A percentile compares a stretch with the other conserved stretches of the same genome.
Conservation (phyloP, 2,329 filamentous ascomycete species). For the Alternaria gaisen region DNA sequence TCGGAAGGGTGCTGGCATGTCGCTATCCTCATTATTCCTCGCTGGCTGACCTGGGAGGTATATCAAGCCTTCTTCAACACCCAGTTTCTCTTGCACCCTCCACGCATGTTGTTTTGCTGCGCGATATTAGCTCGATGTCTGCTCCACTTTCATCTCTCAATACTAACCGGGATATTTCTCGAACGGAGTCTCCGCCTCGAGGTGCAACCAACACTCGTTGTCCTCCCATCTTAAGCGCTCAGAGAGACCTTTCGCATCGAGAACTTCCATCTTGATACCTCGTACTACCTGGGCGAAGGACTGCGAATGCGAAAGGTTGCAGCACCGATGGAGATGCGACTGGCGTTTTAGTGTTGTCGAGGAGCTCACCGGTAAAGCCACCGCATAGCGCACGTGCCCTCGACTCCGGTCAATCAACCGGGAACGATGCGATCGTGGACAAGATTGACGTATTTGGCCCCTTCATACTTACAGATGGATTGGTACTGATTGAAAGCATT, state of each 20-base stretch:
- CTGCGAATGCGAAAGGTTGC: conserved; percentile 19
- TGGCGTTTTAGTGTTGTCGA: conserved; percentile 23
- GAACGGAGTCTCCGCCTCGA: conserved; percentile 42
- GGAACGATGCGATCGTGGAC: background rate
- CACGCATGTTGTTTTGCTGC: conserved; percentile 54
- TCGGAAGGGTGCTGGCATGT: conserved; percentile 65
- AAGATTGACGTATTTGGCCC: conserved; percentile 8
- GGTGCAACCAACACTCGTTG: conserved; percentile 48
- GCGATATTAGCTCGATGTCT: conserved; percentile 9
- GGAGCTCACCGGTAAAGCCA: conserved; percentile 24
- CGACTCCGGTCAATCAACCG: conserved; percentile 19
- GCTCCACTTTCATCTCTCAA: background rate
- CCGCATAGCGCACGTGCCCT: conserved; percentile 7
- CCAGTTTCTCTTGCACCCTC: conserved; percentile 49
- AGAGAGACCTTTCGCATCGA: conserved; percentile 40
- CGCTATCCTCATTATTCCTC: conserved; percentile 65
- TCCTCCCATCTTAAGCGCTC: conserved; percentile 39
- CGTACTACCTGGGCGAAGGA: conserved; percentile 19
- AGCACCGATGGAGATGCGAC: conserved; percentile 15
- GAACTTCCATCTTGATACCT: conserved; percentile 32
- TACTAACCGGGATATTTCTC: conserved; percentile 53
- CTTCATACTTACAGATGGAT: conserved; percentile 1
- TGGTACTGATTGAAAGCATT: background rate
- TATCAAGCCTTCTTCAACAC: conserved; percentile 57
- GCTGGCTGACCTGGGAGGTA: conserved; percentile 64